Conservation (phyloP, 2,329 filamentous ascomycete species). For the Arthrobotrys sphaeroides region DNA sequence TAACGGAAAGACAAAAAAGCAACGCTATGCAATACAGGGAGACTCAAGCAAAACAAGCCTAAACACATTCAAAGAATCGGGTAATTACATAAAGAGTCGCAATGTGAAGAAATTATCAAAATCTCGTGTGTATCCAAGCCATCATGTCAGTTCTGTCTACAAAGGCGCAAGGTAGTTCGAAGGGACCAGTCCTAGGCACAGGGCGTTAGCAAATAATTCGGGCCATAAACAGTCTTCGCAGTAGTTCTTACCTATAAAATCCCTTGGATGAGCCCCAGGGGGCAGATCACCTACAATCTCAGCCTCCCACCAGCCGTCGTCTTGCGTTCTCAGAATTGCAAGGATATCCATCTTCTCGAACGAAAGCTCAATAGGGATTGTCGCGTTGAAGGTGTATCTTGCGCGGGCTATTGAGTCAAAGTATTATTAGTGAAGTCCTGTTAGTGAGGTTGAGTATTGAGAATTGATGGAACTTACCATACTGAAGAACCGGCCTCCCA, state of each 20-base stretch:
- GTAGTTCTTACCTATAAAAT: constrained; percentile 45
- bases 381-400: constrained; percentile 91
- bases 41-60: background rate
- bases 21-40: constrained; percentile 16
- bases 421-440: constrained; percentile 56
- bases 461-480: constrained; percentile 74
- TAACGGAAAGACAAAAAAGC: background rate
- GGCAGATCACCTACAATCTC: constrained; percentile 74
- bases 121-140: background rate
- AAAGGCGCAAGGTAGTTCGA: constrained; percentile 49
- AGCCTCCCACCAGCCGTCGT: constrained; percentile 99
- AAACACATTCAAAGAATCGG: background rate
- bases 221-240: background rate
- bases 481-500: constrained; percentile 87
- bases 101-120: background rate
- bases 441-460: background rate
- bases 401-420: constrained; percentile 74
- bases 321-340: constrained; percentile 87
- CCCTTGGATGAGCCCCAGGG: constrained; percentile 40
- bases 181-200: constrained; percentile 46
- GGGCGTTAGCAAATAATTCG: background rate
- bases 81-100: background rate
- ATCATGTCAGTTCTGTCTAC: background rate
- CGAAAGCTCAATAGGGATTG: constrained; percentile 64
- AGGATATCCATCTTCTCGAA: constrained; percentile 93